Base-by-base conservation (phyloP, 352 stramenopile species). In the Pythium aquatile region DNA sequence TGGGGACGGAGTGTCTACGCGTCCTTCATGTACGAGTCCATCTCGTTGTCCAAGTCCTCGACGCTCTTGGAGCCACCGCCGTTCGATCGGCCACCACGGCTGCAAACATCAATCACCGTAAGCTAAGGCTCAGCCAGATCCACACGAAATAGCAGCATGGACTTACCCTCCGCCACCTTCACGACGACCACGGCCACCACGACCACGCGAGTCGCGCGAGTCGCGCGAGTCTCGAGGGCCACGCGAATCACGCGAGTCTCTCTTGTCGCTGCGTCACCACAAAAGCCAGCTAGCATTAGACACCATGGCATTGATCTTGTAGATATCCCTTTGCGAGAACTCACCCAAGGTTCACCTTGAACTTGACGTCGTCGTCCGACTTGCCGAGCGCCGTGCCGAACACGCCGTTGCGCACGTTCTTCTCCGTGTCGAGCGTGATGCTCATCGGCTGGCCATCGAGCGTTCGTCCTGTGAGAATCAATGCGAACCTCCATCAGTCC, bases 11-110 rank as follows among this genome's bases (percentile, higher is more conserved):
- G 28, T 4, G 39, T 42, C 78, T 87, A 89, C 64, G 80, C 70
- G 63, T 91, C 82, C 61, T 90, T 92, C 83, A 92, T 90, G 80
- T 93, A 93, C 54, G 82, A 90, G 66, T 93, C 85, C 85, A 93
- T 93, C 72, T 93, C 84, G 63, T 91, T 90, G 73, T 93, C 82
- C 66, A 93, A 65, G 3, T 93, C 84, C 56, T 83, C 74, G 11
- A 63, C 63, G 37, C 75, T 78, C 70, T 87, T 88, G 32, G 78
- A 69, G 24, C 69, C 65, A 58, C 68, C 69, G 10, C 59, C 60
- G 61, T 68, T 76, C 40, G 32, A 54, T 49, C 61, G 30, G 28
- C 61, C 63, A 48, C 67, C 74, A 68, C 80, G 78, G 33, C 72
- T 70, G 56, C 60, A 69, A 6, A 32, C 52, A 44, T 30, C 63